Evolutionary conservation across 1,139 yeast species (phyloP), one percentile per base, ranked within the genome.

Genomic region (Yamadazyma sp.): DNA sequence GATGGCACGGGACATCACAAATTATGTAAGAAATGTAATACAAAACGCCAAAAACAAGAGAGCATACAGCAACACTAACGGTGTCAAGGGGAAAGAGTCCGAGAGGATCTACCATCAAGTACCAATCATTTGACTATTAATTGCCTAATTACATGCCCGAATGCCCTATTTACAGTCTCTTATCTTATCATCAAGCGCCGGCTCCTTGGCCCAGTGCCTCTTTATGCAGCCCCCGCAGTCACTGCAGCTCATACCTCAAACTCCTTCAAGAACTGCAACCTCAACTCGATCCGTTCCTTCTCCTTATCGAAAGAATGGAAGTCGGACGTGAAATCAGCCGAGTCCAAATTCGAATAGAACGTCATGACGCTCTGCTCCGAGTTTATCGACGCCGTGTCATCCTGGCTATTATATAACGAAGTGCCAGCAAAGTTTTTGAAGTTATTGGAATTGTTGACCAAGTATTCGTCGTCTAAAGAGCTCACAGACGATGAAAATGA

Each of bases 261-360:
- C 42, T 69, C 74, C 38, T 54, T 58, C 49, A 69, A 50, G 44
- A 69, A 64, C 46, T 69, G 75, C 44, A 63, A 51, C 38, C 76
- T 56, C 38, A 70, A 60, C 50, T 69, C 74, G 29, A 58, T 48
- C 44, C 72, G 56, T 47, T 70, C 75, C 36, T 49, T 51, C 33
- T 69, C 73, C 42, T 56, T 59, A 38, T 50, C 51, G 33, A 49
- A 53, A 26, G 47, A 38, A 33, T 49, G 37, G 25, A 10, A 23
- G 5, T 35, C 38, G 14, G 34, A 29, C 10, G 20, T 27, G 32
- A 34, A 38, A 4, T 40, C 45, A n/a, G 34, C 20, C 2, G 24
- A 33, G 26, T 45, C 45, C 37, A 46, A 42, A 25, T 45, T 36
- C 1, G 53, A 49, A 39, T 48, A 53, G 32, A 43, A 45, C n/a